Evolutionary conservation across 306 rosid species (phyloP).

Genomic region (Betula pendula): DNA sequence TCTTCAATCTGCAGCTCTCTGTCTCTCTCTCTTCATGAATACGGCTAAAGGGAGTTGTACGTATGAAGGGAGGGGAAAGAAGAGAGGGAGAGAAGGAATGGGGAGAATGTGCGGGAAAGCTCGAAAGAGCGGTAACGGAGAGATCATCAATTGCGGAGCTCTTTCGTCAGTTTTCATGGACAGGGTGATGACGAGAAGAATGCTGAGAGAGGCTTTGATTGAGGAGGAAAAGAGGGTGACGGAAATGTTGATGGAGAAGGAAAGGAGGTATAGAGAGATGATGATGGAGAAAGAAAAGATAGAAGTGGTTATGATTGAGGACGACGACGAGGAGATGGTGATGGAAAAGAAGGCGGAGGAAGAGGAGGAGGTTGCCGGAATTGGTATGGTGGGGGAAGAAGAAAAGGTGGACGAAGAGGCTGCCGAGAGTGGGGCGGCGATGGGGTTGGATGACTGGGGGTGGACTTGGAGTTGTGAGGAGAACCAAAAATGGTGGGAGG

Average conservation of each 20-base stretch:
- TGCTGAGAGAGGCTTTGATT: background rate
- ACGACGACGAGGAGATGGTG: background rate
- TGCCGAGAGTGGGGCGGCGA: background rate
- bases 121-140: background rate
- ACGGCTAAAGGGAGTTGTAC: background rate
- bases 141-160: background rate
- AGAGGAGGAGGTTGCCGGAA: no score
- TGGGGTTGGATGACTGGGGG: background rate
- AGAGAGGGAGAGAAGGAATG: background rate
- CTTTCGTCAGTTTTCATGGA: background rate
- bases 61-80: background rate
- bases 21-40: background rate
- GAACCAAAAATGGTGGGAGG: background rate
- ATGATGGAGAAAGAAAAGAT: background rate
- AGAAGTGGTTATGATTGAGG: background rate
- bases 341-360: background rate
- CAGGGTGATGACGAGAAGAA: background rate
- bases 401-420: no score
- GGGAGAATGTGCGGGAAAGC: background rate
- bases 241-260: background rate
- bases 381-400: background rate
- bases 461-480: slow-evolving; percentile 1
- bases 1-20: no score
- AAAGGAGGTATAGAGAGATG: background rate
- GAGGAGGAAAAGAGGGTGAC: background rate